These are phyloP conservation scores for Plasmodium cynomolgi DNA, from an alignment of 169 alveolate species.

Conservation along the genomic window DNA sequence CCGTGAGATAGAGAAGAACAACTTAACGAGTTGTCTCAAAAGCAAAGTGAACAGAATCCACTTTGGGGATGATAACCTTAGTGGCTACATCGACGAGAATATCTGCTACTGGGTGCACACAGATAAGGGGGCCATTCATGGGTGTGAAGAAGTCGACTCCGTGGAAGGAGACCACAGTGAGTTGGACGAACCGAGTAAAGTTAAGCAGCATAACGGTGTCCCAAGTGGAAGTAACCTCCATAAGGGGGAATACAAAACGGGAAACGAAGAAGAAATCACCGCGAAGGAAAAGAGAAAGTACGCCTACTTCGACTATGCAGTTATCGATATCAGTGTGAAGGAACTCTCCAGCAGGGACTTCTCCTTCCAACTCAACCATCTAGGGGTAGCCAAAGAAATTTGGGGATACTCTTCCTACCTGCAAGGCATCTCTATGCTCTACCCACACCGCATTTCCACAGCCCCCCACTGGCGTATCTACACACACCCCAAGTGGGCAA, in stretches of 20 bases:
- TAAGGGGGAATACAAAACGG: neutral
- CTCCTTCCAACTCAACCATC: constrained; percentile 6
- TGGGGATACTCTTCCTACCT: constrained; percentile 70
- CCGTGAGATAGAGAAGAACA: constrained; percentile 13
- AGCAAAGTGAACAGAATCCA: constrained; percentile 46
- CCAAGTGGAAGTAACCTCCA: neutral
- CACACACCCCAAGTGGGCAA: constrained; percentile 13
- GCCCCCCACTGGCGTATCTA: constrained; percentile 61
- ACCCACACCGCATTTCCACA: constrained; percentile 23
- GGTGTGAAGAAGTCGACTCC: constrained; percentile 8
- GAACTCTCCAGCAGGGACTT: constrained; percentile 11
- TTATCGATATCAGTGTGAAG: constrained; percentile 31
- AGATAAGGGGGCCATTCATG: constrained; percentile 17
- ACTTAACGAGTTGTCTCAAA: constrained; percentile 20
- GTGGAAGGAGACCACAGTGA: neutral
- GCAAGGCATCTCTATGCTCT: constrained; percentile 56
- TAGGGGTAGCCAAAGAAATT: constrained; percentile 16
- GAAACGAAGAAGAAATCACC: neutral
- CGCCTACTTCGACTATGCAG: constrained; percentile 57
- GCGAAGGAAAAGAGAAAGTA: constrained; percentile 13
- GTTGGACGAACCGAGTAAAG: neutral
- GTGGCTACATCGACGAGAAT: constrained; percentile 63
- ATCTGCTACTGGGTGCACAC: constrained; percentile 60
- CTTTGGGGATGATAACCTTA: constrained; percentile 5
- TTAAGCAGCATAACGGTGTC: neutral